Base-by-base conservation (phyloP, 371 early-diverging fungal genomes). In the Apophysomyces trapeziformis region DNA sequence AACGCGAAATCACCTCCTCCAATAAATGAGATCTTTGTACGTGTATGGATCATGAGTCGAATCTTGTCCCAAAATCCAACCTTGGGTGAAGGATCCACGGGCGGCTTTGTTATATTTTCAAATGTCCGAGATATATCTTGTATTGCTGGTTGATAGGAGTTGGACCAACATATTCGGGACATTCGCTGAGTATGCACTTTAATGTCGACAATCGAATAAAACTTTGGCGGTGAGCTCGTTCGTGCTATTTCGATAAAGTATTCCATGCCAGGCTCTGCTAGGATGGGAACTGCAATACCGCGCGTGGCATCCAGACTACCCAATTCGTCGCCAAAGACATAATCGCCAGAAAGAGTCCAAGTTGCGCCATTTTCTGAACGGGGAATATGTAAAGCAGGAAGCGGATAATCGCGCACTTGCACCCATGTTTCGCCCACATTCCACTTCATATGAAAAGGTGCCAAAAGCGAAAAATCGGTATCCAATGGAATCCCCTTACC, bases 1-100 rank as follows among this genome's bases (percentile, higher is more conserved):
- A 85, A 66, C 1, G 77, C 80, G 37, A 92, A 64, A 38, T 84
- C 85, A 1, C 92, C 90, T 36, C 82, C 83, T 12, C 85, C 87
- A 7, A 83, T 76, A 63, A 90, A 80, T n/a, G 76, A 69, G 5
- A 90, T 73, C 36, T 72, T 75, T 38, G 84, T 75, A 14, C 68
- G 66, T 9, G 90, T 87, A 68, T 93, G 93, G 37, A 90, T 69
- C 47, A 91, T 83, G 2, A 91, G 63, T 7, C 93, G 75, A 32
- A 91, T 67, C 66, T 92, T 92, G 68, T 93, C 93, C 93, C 93
- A 93, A 76, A 91, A 90, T 1, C 91, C 92, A 36, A 90, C 69
- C 5, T 86, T 87, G 7, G 83, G 80, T 32, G 87, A 87, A 4
- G 90, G 91, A 75, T 92, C 82, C 0, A 86, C 82, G 26, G 85